phyloP scores from a whole-genome alignment of 2,329 filamentous ascomycete genomes.

The Didymella arachidicola region DNA sequence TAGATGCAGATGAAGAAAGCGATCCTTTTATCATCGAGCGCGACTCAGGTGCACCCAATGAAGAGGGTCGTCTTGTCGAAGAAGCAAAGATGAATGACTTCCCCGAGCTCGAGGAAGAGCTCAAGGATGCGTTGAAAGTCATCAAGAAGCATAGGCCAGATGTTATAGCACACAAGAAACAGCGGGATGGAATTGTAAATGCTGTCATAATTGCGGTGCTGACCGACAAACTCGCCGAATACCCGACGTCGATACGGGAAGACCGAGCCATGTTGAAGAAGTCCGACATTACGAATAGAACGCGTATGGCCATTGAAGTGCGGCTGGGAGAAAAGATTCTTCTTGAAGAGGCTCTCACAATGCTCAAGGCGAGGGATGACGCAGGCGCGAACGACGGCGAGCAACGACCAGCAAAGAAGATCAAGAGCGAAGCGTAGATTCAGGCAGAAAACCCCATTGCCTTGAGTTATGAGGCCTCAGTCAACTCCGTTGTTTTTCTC shows the following conservation, averaged over 20 bases:
- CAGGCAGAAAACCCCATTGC: not conserved
- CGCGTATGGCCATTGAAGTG: slow-evolving; percentile 31
- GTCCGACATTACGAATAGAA: slow-evolving; percentile 19
- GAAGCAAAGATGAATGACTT: slow-evolving; percentile 23
- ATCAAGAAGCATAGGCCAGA: slow-evolving; percentile 25
- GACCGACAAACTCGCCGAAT: slow-evolving; percentile 24
- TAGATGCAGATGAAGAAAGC: slow-evolving; percentile 24
- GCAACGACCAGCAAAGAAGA: slow-evolving; percentile 13
- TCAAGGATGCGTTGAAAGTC: slow-evolving; percentile 24
- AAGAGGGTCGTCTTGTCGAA: slow-evolving; percentile 27
- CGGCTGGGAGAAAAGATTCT: slow-evolving; percentile 32
- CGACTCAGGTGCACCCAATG: slow-evolving; percentile 33
- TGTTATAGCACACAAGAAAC: slow-evolving; percentile 21
- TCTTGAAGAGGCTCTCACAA: slow-evolving; percentile 26
- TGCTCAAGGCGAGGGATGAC: slow-evolving; percentile 4
- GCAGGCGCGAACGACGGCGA: not conserved
- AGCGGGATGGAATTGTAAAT: slow-evolving; percentile 23
- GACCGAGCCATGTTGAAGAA: slow-evolving; percentile 25
- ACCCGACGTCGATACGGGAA: slow-evolving; percentile 24
- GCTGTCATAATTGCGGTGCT: slow-evolving; percentile 19
- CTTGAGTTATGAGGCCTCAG: too few species aligned
- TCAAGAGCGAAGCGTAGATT: slow-evolving; percentile 2
- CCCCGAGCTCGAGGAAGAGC: slow-evolving; percentile 31
- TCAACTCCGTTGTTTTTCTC: not conserved
- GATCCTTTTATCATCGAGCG: slow-evolving; percentile 34